Evolutionary conservation across 352 stramenopile species (phyloP).

Genomic region (Pythium brachiatum): DNA sequence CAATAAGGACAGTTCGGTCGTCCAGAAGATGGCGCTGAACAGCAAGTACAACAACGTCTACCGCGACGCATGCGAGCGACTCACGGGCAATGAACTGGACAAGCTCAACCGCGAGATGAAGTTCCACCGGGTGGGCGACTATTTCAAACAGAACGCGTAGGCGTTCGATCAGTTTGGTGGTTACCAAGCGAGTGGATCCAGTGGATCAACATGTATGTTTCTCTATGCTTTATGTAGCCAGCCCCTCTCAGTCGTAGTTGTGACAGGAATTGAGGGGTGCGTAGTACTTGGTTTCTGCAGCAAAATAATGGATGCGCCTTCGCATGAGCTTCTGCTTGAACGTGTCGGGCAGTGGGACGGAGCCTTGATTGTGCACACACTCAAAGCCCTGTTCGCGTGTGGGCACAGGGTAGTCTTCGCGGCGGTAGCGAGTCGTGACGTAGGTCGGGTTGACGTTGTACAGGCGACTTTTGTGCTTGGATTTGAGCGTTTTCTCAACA

Average conservation of each 20-base stretch:
- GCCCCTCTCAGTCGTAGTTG: slow-evolving; percentile 5
- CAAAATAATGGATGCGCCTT: slow-evolving; percentile 28
- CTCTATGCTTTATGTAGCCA: no score
- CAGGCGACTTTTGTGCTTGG: slow-evolving; percentile 35
- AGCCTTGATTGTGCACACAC: slow-evolving; percentile 25
- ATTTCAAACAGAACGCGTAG: slow-evolving; percentile 13
- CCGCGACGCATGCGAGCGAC: slow-evolving; percentile 24
- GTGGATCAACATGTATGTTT: no score
- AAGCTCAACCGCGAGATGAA: slow-evolving; percentile 27
- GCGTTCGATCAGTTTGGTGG: no score
- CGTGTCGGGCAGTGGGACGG: slow-evolving; percentile 2
- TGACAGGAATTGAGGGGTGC: slow-evolving; percentile 20
- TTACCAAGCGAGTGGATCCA: no score
- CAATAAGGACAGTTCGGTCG: slow-evolving; percentile 25
- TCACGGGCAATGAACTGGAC: slow-evolving; percentile 22
- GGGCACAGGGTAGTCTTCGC: slow-evolving; percentile 24
- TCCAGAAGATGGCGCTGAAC: slow-evolving; percentile 38
- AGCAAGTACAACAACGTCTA: slow-evolving; percentile 36
- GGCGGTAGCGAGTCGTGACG: slow-evolving; percentile 45
- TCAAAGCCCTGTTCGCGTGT: slow-evolving; percentile 23
- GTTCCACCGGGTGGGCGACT: slow-evolving; percentile 19
- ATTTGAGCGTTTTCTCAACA: slow-evolving; percentile 23
- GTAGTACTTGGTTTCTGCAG: slow-evolving; percentile 19
- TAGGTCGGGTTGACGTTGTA: slow-evolving; percentile 61
- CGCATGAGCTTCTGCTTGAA: slow-evolving; percentile 28